A percentile compares a stretch with the other conserved stretches of the same genome.
These are phyloP conservation scores for Oryza rufipogon DNA, from an alignment of 176 grass and related monocot species.

Conservation along the genomic window DNA sequence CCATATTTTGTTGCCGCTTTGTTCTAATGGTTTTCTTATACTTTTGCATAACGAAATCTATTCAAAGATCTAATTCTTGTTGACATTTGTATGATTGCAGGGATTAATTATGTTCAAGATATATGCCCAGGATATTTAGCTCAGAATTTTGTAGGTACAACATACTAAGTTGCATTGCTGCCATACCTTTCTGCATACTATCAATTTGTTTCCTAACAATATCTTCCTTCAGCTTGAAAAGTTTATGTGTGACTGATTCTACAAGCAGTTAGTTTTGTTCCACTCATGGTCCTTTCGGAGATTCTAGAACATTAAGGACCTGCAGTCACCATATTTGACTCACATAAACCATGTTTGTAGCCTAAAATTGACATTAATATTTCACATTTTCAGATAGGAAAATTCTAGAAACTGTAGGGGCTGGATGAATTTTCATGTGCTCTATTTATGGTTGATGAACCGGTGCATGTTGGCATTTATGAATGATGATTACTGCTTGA, in stretches of 20 bases:
- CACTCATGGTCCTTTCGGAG: background rate
- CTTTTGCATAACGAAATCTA: background rate
- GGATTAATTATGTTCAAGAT: constrained; percentile 56
- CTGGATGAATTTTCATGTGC: background rate
- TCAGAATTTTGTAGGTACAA: constrained; percentile 77
- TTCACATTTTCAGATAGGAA: background rate
- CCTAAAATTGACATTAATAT: background rate
- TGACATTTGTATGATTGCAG: constrained; percentile 41
- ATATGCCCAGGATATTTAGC: constrained; percentile 57
- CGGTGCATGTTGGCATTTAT: background rate
- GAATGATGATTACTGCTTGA: background rate
- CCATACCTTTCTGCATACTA: background rate
- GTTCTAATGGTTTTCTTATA: background rate
- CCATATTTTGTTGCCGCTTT: constrained; percentile 16
- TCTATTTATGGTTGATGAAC: background rate
- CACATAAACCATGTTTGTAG: background rate
- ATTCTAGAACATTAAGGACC: constrained; percentile 7
- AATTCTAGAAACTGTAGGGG: background rate
- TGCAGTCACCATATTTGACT: background rate
- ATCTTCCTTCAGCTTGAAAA: background rate
- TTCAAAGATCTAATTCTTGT: background rate
- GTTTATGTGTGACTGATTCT: background rate
- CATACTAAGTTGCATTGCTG: background rate
- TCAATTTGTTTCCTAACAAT: constrained; percentile 15
- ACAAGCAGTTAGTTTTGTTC: background rate